phyloP scores from a whole-genome alignment of 2,329 filamentous ascomycete genomes.

The Aspergillus novoparasiticus region DNA sequence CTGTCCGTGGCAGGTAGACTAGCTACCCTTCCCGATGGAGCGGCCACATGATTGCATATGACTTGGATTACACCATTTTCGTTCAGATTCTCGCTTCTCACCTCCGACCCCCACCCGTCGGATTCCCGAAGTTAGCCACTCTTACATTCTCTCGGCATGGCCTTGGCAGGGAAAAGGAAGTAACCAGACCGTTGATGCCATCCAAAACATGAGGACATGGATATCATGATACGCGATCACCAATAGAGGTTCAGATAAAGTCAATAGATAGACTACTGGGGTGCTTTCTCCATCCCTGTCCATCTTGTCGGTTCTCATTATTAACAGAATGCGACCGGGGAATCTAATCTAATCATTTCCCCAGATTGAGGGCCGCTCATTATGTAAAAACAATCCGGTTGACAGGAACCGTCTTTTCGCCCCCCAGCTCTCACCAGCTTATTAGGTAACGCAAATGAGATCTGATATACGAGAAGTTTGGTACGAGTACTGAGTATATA shows the following conservation, averaged over 20 bases:
- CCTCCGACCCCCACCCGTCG: not conserved
- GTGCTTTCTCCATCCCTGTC: not conserved
- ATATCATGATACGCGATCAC: not conserved
- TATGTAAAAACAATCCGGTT: not conserved
- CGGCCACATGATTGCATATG: not conserved
- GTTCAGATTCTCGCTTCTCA: not conserved
- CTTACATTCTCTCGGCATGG: not conserved
- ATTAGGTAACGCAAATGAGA: not conserved
- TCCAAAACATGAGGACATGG: not conserved
- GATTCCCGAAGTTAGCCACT: not conserved
- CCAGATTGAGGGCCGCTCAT: not conserved
- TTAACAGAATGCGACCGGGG: not conserved
- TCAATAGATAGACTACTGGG: not conserved
- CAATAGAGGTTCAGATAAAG: not conserved
- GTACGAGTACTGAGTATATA: too few species aligned
- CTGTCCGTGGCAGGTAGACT: not conserved
- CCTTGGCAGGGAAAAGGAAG: not conserved
- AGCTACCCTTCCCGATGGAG: not conserved
- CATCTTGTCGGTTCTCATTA: not conserved
- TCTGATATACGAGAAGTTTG: too few species aligned
- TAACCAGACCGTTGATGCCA: not conserved
- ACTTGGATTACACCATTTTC: conserved; percentile 3
- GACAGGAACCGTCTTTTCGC: not conserved
- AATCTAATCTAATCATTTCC: conserved; percentile 1
- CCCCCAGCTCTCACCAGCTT: not conserved